Evolutionary conservation across 441 rosid species (phyloP), one percentile per base, ranked within the genome.

Genomic region (Macaranga tanarius): DNA sequence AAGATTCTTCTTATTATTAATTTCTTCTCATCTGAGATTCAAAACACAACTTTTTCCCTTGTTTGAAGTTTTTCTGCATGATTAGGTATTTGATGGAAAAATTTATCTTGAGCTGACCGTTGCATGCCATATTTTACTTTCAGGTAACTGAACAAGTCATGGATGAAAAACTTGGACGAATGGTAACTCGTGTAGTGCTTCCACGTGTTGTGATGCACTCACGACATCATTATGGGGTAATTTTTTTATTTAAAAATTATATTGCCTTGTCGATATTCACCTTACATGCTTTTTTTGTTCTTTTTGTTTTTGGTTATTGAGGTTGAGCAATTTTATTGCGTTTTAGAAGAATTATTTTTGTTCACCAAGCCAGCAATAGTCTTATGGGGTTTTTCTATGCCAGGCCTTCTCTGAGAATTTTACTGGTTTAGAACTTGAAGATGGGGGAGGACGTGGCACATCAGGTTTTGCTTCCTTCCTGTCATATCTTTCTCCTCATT

Each of bases 381-480:
- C 75, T 84, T 51, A 79, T 55, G 15, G 31, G 13, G 57, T 67
- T 64, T 73, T 67, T 45, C 51, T 34, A 75, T 73, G 72, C 71
- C 92, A 95, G 99, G 95, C 99, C 59, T 95, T 90, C 77, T 91
- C 97, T 63, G 91, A 87, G 62, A 95, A 95, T 82, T 93, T 93
- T 77, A 93, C 97, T 4, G 99, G 99, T 60, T 86, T 95, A 77
- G 99, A 95, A 84, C 94, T 95, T 62, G 99, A 95, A 81, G 99
- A 95, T 81, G 99, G 99, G 72, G 99, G 99, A 77, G 99, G 99
- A 57, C 98, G 99, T 63, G 99, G 99, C 72, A 95, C 99, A 70
- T 95, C 99, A 73, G 96, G 96, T 90, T 65, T 79, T 62, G n/a
- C 25, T 65, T 69, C 65, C 71, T 58, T 52, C 65, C 71, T 58